Conservation (phyloP, 805 yeast genomes). For the Candida michaelii region DNA sequence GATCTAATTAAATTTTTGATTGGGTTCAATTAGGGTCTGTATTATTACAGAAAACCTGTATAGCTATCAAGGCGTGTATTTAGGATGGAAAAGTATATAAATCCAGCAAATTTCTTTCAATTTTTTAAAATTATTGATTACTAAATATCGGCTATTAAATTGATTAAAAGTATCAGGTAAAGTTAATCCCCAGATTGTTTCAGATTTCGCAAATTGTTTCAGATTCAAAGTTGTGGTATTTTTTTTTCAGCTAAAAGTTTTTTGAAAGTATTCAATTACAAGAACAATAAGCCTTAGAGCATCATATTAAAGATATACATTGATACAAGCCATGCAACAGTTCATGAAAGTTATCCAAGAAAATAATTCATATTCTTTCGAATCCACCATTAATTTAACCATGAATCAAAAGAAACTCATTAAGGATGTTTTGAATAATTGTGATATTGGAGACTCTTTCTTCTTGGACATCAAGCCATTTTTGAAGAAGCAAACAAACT, state of each 20-base stretch:
- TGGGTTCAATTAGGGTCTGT: neutral
- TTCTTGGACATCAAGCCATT: constrained; percentile 15
- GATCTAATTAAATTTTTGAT: neutral
- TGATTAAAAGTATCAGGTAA: neutral
- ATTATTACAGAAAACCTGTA: neutral
- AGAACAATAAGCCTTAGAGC: no score
- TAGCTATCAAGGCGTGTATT: neutral
- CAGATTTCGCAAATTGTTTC: constrained; percentile 3
- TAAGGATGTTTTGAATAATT: constrained; percentile 10
- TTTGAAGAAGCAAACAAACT: neutral
- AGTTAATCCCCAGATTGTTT: neutral
- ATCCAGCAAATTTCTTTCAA: neutral
- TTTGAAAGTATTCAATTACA: no score
- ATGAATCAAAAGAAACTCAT: constrained; percentile 12
- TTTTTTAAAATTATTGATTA: neutral
- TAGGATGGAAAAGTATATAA: constrained; percentile 4
- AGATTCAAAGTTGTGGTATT: constrained; percentile 2
- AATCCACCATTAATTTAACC: constrained; percentile 4
- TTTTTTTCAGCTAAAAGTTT: no score
- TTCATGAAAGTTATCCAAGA: constrained; percentile 3
- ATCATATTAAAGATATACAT: no score
- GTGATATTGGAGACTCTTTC: constrained; percentile 7
- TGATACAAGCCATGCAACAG: no score
- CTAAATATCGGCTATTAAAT: neutral
- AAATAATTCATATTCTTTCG: constrained; percentile 1